A percentile compares a stretch with the other conserved stretches of the same genome.
Conservation (phyloP, 106 monocot species). For the Phalaenopsis aphrodite region DNA sequence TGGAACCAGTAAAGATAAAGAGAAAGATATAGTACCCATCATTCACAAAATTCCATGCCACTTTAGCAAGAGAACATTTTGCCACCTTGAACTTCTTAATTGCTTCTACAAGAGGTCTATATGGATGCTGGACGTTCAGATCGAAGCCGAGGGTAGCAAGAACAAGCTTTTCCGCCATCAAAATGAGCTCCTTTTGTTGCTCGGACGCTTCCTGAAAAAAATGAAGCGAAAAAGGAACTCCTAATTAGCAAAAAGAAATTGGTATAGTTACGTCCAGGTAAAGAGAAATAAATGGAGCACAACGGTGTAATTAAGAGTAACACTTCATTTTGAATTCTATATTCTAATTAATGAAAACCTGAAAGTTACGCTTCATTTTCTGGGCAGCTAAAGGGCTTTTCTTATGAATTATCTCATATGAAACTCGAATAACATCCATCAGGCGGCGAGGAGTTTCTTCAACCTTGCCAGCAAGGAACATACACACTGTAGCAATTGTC, state of each 20-base stretch:
- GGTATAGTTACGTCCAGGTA: no score
- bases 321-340: background rate
- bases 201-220: constrained; percentile 73
- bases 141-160: constrained; percentile 91
- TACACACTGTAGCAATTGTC: constrained; percentile 93
- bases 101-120: constrained; percentile 81
- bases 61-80: constrained; percentile 86
- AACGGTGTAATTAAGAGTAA: background rate
- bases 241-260: background rate
- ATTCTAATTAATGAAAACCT: constrained; percentile 6
- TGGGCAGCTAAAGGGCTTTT: constrained; percentile 73
- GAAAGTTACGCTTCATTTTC: constrained; percentile 67
- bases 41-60: constrained; percentile 99
- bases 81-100: constrained; percentile 93
- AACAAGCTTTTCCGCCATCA: constrained; percentile 76
- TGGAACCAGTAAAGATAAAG: constrained; percentile 2
- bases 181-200: constrained; percentile 83
- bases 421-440: constrained; percentile 82
- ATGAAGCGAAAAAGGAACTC: background rate
- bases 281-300: background rate
- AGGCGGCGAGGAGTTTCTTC: constrained; percentile 90
- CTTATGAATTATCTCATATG: constrained; percentile 85
- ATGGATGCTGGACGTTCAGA: constrained; percentile 81
- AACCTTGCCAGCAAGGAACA: constrained; percentile 96
- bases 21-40: constrained; percentile 65